Base-by-base conservation (phyloP, 106 monocot genomes). In the Platanthera guangdongensis region DNA sequence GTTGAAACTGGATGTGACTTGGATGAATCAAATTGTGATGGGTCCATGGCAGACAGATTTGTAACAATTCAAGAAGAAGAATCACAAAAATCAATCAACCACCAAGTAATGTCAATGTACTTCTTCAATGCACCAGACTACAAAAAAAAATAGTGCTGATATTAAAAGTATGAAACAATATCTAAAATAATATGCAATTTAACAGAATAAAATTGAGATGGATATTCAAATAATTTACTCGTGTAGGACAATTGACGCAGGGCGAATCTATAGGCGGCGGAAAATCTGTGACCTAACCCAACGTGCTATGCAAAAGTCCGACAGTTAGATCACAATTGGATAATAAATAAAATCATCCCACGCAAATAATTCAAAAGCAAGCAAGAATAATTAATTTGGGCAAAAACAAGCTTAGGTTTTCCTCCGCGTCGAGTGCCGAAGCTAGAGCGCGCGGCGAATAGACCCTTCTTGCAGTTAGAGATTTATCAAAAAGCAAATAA, bases 1-100 rank as follows among this genome's bases (percentile, higher is more conserved):
- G 83, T 71, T 70, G 83, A 54, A 71, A 67, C 49, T 32, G 60
- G n/a, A 39, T 69, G 74, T 28, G 50, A 52, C 74, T 74, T 9
- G 51, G 74, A 69, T 30, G 80, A 45, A 12, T 65, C 45, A 55
- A 62, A 67, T 55, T 75, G 52, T 15, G 67, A 47, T 32, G 80
- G 39, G 6, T 51, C 80, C 80, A 80, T 80, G 11, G 21, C 21
- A 50, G 21, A 72, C 9, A 51, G 10, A 50, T 19, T 21, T 5
- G 5, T n/a, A 72, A 51, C 51, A 72, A 50, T 14, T 51, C 72
- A 51, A 51, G 22, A 72, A 22, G 13, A 16, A 47, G 13, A 16
- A 47, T 72, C 21, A 21, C 13, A 11, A 51, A 48, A 51, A 51
- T 72, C 72, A 51, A 51, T 1, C 18, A 72, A 21, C 13, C 14